A percentile compares a stretch with the other conserved stretches of the same genome.
phyloP scores from a whole-genome alignment of 139 green algal species.

The Pseudopediastrum boryanum region DNA sequence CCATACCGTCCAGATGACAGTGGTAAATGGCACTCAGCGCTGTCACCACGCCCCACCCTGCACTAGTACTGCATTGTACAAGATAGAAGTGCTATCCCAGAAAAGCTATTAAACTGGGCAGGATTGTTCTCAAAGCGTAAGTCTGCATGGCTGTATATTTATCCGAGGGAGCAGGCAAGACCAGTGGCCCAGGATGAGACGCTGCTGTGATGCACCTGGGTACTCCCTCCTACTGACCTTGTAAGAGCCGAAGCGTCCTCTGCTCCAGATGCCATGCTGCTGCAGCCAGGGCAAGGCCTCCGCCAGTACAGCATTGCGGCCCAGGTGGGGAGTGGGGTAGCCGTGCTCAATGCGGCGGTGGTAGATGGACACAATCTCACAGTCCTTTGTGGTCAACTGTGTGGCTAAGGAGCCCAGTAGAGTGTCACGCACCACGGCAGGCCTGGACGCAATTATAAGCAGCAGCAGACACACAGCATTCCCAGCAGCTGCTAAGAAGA shows the following conservation, averaged over 20 bases:
- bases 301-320: conserved; percentile 77
- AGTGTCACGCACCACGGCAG: conserved; percentile 76
- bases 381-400: conserved; percentile 59
- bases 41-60: no score
- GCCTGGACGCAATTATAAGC: conserved; percentile 42
- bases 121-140: no score
- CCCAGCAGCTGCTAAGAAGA: no score
- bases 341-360: conserved; percentile 64
- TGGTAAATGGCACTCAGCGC: no score
- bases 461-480: background rate
- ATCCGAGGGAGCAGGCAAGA: no score
- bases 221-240: conserved; percentile 72
- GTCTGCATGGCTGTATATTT: no score
- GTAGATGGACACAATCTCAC: conserved; percentile 88
- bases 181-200: background rate
- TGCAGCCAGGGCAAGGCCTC: conserved; percentile 87
- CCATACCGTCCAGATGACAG: no score
- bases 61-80: no score
- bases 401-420: conserved; percentile 81
- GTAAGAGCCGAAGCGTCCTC: conserved; percentile 88
- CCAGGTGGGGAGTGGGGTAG: conserved; percentile 88
- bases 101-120: no score
- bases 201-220: conserved; percentile 7
- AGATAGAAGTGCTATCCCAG: no score
- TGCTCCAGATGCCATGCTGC: conserved; percentile 81